Evolutionary conservation across 78 protist species (phyloP).

Genomic region (Dictyostelium citrinum): DNA sequence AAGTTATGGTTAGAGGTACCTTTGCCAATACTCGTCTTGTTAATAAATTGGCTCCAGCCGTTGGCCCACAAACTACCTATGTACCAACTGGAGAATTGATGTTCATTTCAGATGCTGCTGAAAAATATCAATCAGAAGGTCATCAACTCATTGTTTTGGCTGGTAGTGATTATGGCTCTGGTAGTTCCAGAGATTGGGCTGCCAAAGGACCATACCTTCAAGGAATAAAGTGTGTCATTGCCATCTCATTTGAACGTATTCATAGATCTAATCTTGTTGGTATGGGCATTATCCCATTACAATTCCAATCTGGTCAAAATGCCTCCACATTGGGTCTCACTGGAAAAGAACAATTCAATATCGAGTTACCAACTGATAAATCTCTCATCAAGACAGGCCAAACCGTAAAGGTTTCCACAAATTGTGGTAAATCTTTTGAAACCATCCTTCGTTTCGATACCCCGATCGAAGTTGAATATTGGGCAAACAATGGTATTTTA

Average conservation of each 20-base stretch:
- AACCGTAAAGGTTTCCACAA: constrained; percentile 70
- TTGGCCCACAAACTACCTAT: constrained; percentile 88
- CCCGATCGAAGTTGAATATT: constrained; percentile 85
- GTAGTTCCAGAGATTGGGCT: constrained; percentile 95
- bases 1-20: constrained; percentile 92
- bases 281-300: constrained; percentile 93
- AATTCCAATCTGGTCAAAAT: constrained; percentile 82
- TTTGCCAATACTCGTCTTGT: constrained; percentile 87
- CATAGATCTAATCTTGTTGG: constrained; percentile 89
- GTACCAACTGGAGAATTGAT: constrained; percentile 84
- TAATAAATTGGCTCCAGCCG: constrained; percentile 81
- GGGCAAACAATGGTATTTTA: constrained; percentile 86
- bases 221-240: constrained; percentile 90
- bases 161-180: constrained; percentile 91
- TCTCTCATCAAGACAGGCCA: constrained; percentile 77
- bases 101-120: constrained; percentile 87
- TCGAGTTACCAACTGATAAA: constrained; percentile 42
- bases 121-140: constrained; percentile 71
- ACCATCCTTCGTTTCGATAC: constrained; percentile 89
- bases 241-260: constrained; percentile 88
- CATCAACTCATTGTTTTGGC: constrained; percentile 83
- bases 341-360: constrained; percentile 85
- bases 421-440: constrained; percentile 70
- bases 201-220: constrained; percentile 92
- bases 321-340: constrained; percentile 86